A percentile compares a stretch with the other conserved stretches of the same genome.
phyloP scores from a whole-genome alignment of 768 basidiomycete genomes.

The Suillus decipiens region DNA sequence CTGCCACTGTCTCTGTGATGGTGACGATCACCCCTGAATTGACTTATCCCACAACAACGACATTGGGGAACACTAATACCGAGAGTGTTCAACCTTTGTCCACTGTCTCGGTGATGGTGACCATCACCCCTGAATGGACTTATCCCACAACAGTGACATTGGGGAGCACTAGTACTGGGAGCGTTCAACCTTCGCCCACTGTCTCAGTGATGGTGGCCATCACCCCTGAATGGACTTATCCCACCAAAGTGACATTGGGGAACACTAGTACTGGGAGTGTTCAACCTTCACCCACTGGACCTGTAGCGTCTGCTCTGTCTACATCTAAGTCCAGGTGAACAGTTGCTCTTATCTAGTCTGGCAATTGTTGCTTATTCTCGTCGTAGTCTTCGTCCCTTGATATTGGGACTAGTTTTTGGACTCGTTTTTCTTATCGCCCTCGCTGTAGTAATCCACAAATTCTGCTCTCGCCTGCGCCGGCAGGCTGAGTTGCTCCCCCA shows the following conservation, averaged over 20 bases:
- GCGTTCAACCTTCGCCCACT: conserved; percentile 12
- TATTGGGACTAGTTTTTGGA: conserved; percentile 17
- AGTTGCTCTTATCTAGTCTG: not conserved
- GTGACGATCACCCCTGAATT: conserved; percentile 2
- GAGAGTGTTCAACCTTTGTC: conserved; percentile 7
- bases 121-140: too few relatives aligned
- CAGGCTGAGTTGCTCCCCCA: not conserved
- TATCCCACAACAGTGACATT: conserved; percentile 4
- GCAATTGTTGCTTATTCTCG: conserved; percentile 8
- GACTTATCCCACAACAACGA: conserved; percentile 11
- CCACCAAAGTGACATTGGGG: conserved; percentile 10
- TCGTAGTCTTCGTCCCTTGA: conserved; percentile 14
- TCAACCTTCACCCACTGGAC: conserved; percentile 11
- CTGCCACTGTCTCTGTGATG: not conserved
- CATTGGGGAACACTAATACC: conserved; percentile 4
- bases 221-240: too few relatives aligned
- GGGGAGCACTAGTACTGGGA: conserved; percentile 6
- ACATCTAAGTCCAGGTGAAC: conserved; percentile 15
- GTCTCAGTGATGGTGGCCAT: too few relatives aligned
- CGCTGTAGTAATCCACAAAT: conserved; percentile 11
- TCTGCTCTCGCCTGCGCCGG: conserved; percentile 6
- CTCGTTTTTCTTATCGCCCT: conserved; percentile 13
- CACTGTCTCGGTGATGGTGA: too few relatives aligned
- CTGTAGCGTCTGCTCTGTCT: not conserved
- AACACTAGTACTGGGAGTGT: conserved; percentile 3